Percentiles rank a stretch among this genome's conserved stretches.
These are phyloP conservation scores for Ascoidea rubescens DNA, from an alignment of 805 yeast species.

Conservation along the genomic window DNA sequence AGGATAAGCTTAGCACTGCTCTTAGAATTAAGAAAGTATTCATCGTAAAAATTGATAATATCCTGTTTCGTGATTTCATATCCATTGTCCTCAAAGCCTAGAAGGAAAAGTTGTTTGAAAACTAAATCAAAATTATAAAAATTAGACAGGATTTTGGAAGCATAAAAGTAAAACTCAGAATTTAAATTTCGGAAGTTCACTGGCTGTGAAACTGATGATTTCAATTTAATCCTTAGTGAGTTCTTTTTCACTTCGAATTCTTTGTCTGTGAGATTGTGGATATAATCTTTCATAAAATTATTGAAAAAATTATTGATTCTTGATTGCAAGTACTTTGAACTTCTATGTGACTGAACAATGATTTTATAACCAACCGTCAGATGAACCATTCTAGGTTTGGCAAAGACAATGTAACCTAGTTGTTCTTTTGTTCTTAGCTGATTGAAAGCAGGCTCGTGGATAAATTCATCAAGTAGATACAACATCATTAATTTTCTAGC, in stretches of 20 bases:
- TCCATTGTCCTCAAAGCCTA: slow-evolving; percentile 25
- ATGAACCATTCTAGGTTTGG: slow-evolving; percentile 34
- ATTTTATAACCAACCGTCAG: slow-evolving; percentile 40
- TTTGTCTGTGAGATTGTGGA: slow-evolving; percentile 40
- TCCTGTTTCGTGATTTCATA: slow-evolving; percentile 37
- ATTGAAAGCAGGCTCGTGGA: slow-evolving; percentile 81
- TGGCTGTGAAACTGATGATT: slow-evolving; percentile 35
- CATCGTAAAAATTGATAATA: slow-evolving; percentile 38
- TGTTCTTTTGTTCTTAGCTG: slow-evolving; percentile 89
- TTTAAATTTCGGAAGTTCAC: slow-evolving; percentile 64
- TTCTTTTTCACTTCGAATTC: slow-evolving; percentile 54
- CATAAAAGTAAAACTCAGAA: slow-evolving; percentile 59
- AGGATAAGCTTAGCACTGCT: slow-evolving; percentile 21
- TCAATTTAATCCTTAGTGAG: slow-evolving; percentile 32
- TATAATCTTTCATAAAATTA: slow-evolving; percentile 24
- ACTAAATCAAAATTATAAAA: slow-evolving; percentile 51
- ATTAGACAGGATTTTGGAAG: slow-evolving; percentile 60
- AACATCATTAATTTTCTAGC: slow-evolving; percentile 27
- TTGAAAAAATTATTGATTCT: slow-evolving; percentile 60
- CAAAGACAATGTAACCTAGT: slow-evolving; percentile 85
- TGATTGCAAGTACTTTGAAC: slow-evolving; percentile 58
- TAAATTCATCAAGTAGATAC: slow-evolving; percentile 55
- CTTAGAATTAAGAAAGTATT: slow-evolving; percentile 8
- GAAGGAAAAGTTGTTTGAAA: slow-evolving; percentile 40
- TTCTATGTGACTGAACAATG: slow-evolving; percentile 72